Base-by-base conservation (phyloP, 2,329 filamentous ascomycete genomes). In the Arthrinium phaeospermum region DNA sequence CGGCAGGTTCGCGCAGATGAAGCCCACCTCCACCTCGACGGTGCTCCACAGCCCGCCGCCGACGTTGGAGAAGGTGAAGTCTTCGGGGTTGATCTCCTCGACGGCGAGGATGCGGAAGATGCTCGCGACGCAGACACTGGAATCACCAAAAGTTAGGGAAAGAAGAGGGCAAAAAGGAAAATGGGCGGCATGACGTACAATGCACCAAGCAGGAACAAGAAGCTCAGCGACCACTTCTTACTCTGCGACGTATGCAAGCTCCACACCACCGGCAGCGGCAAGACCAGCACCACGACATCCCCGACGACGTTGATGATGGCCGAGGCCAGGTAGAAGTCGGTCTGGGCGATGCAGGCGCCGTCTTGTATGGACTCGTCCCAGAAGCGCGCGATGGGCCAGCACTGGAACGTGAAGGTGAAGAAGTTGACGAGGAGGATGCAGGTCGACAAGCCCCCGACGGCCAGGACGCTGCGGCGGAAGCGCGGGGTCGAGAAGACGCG, bases 231-330 rank as follows among this genome's bases (percentile, higher is more conserved):
- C 74, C 73, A 76, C 72, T 80, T 81, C 67, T 76, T 78, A 67
- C 73, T 77, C 71, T 71, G 77, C 1, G 77, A 79, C 19, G 79
- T 76, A 67, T 80, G 76, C 44, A 81, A 57, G 3, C 69, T 64
- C 80, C 79, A 81, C 14, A 81, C 76, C 4, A 80, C 76, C 0
- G 80, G 80, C 12, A 81, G 72, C 13, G 79, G 80, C 49, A 81
- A 74, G 34, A 76, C 73, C 12, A 81, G 74, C 5, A 81, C 78
- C 12, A 77, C 76, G 34, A 80, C 70, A 47, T 81, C 78, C n/a
- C 78, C 78, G 8, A 78, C 69, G 64, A 79, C 78, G 46, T 79
- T 79, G 72, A 80, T 77, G 30, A 79, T 75, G 16, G 75, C 78
- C 3, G 77, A 79, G 10, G 74, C 75, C 4, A 79, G 70, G 53